phyloP scores from a whole-genome alignment of 257 asterid species.

The Parsonsia alboflavescens region DNA sequence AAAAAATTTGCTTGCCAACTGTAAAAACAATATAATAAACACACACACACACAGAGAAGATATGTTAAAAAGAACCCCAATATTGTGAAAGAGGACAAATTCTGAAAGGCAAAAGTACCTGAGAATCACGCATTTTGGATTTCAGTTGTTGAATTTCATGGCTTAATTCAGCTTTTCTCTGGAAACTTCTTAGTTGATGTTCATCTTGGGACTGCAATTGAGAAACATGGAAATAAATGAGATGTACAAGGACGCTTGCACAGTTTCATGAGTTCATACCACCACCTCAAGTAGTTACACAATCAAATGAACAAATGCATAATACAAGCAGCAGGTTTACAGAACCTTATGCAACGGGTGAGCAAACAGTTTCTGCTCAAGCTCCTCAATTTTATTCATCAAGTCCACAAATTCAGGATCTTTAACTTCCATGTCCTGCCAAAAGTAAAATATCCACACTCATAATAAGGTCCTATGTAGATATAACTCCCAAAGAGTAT shows the following conservation, averaged over 20 bases:
- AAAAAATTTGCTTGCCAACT: not conserved
- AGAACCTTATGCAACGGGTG: slow-evolving; percentile 83
- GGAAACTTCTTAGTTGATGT: slow-evolving; percentile 70
- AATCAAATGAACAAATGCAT: not conserved
- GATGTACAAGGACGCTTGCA: not conserved
- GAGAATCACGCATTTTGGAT: slow-evolving; percentile 96
- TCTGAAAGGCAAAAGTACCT: slow-evolving; percentile 38
- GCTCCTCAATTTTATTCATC: slow-evolving; percentile 68
- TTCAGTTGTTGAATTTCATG: slow-evolving; percentile 93
- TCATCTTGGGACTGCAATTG: slow-evolving; percentile 72
- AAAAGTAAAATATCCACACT: slow-evolving; percentile 4
- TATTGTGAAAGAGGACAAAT: not conserved
- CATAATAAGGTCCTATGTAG: not conserved
- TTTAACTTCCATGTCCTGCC: slow-evolving; percentile 85
- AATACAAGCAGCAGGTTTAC: slow-evolving; percentile 2
- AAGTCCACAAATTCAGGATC: slow-evolving; percentile 77
- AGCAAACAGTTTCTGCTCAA: slow-evolving; percentile 67
- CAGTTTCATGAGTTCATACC: not conserved
- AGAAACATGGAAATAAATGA: slow-evolving; percentile 2
- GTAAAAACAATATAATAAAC: not conserved
- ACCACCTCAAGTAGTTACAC: not conserved
- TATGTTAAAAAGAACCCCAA: not conserved
- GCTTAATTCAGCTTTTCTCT: slow-evolving; percentile 91
- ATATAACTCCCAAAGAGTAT: not conserved
- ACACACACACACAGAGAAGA: not conserved